Evolutionary conservation across 352 stramenopile species (phyloP).

Genomic region (Phytophthora cactorum): DNA sequence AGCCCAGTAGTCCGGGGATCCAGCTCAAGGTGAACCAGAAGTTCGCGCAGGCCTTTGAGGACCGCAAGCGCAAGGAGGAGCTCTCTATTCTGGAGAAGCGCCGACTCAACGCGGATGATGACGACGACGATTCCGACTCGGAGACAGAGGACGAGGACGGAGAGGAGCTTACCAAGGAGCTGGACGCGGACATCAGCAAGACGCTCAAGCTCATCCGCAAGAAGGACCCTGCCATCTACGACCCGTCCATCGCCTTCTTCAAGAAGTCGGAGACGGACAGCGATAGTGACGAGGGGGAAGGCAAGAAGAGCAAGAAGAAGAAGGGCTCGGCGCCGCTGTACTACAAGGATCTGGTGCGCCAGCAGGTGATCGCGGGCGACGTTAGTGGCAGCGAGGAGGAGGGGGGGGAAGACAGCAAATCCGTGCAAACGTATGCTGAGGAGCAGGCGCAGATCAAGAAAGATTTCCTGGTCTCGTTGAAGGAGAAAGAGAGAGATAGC

Average conservation of each 20-base stretch:
- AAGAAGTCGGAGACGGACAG: constrained; percentile 40
- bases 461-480: constrained; percentile 67
- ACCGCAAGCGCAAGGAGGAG: constrained; percentile 86
- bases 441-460: constrained; percentile 73
- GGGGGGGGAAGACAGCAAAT: constrained; percentile 31
- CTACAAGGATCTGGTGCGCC: constrained; percentile 96
- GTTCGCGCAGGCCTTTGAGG: constrained; percentile 75
- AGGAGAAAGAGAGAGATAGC: constrained; percentile 42
- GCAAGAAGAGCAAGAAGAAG: constrained; percentile 44
- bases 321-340: constrained; percentile 66
- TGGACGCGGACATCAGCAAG: constrained; percentile 83
- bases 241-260: constrained; percentile 92
- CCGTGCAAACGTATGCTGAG: constrained; percentile 71
- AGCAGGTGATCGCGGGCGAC: constrained; percentile 92
- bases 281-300: constrained; percentile 30
- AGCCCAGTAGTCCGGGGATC: constrained; percentile 24
- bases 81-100: constrained; percentile 61
- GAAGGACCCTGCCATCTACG: constrained; percentile 94
- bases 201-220: constrained; percentile 92
- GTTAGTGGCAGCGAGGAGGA: constrained; percentile 75
- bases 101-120: constrained; percentile 28
- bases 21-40: constrained; percentile 80
- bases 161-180: constrained; percentile 71
- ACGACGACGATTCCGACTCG: constrained; percentile 71
- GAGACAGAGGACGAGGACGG: constrained; percentile 89